Evolutionary conservation across 257 asterid species (phyloP).

Genomic region (Linderniella brevidens): DNA sequence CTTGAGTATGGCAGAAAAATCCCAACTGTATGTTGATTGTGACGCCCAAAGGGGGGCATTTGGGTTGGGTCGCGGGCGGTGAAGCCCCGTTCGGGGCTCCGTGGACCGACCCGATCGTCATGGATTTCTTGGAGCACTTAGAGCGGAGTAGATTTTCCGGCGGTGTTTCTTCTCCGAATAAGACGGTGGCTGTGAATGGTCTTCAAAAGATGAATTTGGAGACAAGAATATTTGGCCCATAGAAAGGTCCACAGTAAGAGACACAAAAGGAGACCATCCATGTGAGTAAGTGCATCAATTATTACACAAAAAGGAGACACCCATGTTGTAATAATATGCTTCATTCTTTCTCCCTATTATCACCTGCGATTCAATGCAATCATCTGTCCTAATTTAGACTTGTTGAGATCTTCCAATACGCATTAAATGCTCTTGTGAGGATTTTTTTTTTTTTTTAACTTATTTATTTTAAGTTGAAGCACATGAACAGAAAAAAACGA

Average conservation of each 20-base stretch:
- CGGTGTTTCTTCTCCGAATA: conserved; percentile 5
- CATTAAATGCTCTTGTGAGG: too few relatives aligned
- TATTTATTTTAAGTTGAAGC: too few relatives aligned
- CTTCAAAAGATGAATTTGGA: too few relatives aligned
- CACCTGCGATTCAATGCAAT: too few relatives aligned
- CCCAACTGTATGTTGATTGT: conserved; percentile 65
- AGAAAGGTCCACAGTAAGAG: not conserved
- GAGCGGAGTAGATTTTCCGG: conserved; percentile 20
- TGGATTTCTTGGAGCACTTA: conserved; percentile 76
- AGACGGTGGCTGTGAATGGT: too few relatives aligned
- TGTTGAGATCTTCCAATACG: too few relatives aligned
- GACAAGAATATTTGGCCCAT: too few relatives aligned
- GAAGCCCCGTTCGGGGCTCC: conserved; percentile 81
- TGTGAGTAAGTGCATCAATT: not conserved
- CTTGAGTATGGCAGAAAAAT: conserved; percentile 36
- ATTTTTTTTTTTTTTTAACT: too few relatives aligned
- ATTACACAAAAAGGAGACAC: not conserved
- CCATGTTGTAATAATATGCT: not conserved
- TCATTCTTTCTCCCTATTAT: not conserved
- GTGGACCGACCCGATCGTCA: conserved; percentile 79
- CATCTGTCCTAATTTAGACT: too few relatives aligned
- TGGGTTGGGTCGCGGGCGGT: conserved; percentile 94
- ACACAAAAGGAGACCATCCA: conserved; percentile 1
- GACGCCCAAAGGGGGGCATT: conserved; percentile 92
- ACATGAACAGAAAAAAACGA: too few relatives aligned